Evolutionary conservation across 768 basidiomycete genomes (phyloP), one percentile per base, ranked within the genome.

Genomic region (Agaricus sinodeliciosus): DNA sequence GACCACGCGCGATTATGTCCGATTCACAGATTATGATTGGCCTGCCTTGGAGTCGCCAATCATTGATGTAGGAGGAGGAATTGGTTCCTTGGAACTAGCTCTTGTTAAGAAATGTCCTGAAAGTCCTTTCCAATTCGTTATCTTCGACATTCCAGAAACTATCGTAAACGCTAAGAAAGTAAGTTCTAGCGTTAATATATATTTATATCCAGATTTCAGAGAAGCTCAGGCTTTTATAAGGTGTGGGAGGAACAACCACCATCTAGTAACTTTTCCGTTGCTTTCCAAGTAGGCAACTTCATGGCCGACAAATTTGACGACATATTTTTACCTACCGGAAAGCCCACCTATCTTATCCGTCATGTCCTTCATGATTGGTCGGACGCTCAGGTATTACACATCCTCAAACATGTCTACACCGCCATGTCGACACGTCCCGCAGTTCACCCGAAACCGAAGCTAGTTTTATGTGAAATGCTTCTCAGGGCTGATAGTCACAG

Each of bases 291-390:
- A 3, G 49, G 49, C n/a, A 25, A 51, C 25, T 43, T 51, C 49
- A 43, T 51, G 40, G 49, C 41, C 31, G 2, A 40, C 7, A 6
- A 16, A 5, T 43, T 51, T 34, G 41, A 43, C 12, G 41, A 43
- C 3, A 51, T 27, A 7, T 19, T n/a, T 13, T 9, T 51, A 28
- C 48, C 48, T 16, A 27, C 26, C 18, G 48, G 48, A 42, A 49
- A 28, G 13, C 48, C 48, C 25, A 51, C 49, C n/a, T 51, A 51
- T 40, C 11, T 51, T 18, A 51, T 51, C 28, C 49, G 49, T 1
- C 49, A 51, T 15, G 49, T 51, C 42, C 49, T 51, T 13, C 49
- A 51, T 27, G 49, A 51, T 27, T 51, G 49, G 49, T 43, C 40
- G 6, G 49, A 51, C 26, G 28, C 27, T 26, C 28, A 43, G 25